Evolutionary conservation across 768 basidiomycete genomes (phyloP), one percentile per base, ranked within the genome.

Genomic region (Pholiota molesta): DNA sequence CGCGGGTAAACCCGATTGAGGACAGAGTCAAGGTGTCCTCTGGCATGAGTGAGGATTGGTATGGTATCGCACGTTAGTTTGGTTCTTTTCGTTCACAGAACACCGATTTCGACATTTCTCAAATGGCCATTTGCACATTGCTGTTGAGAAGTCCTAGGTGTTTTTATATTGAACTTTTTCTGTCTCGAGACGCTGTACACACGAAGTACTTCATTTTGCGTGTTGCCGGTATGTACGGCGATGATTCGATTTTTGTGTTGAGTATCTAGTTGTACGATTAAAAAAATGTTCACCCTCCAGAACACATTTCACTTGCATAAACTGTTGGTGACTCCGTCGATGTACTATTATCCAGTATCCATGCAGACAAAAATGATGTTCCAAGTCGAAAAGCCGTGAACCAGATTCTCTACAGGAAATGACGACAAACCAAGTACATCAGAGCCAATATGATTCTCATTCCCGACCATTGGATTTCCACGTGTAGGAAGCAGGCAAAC

Each of bases 31-130:
- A 55, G 59, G 52, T 57, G 39, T 42, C 57, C 31, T 59, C 67
- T 57, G 52, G 47, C 23, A 57, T 26, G 35, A 72, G 63, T 56
- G 56, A 65, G 19, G 71, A 71, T 47, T 70, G 67, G 69, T 72
- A 73, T 69, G 72, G 69, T 6, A 66, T 73, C 57, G 71, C 68
- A 10, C 64, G 65, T 35, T 75, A 68, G 55, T 59, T 17, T 13
- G 14, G 59, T 37, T 2, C 26, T 31, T 35, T 29, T 11, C 21
- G 11, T 39, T 55, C 35, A 23, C 35, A 19, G 26, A 13, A 29
- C 11, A 56, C 16, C 14, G 35, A 11, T 26, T 26, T 28, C 47
- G n/a, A 21, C 23, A 21, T 44, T 9, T n/a, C 19, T 26, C 7
- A 49, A n/a, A 49, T 6, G 14, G 23, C 47, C 23, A 9, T 49